Evolutionary conservation across 768 basidiomycete genomes (phyloP).

Genomic region (Exidia glandulosa): DNA sequence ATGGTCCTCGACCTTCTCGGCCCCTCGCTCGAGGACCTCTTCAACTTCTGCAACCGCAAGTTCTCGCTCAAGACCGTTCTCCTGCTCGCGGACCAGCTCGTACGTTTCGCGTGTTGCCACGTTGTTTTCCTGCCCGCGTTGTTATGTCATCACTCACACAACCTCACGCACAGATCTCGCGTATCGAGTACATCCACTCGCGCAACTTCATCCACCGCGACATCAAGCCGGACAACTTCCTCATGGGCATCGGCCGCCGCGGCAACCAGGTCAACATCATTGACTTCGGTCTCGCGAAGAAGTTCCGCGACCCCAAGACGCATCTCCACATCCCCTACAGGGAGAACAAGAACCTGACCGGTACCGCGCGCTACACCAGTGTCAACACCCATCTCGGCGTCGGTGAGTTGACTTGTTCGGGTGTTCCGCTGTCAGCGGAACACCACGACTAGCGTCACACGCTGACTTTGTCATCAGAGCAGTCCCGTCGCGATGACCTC

Average conservation of each 20-base stretch:
- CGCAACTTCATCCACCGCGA: conserved; percentile 93
- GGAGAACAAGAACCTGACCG: conserved; percentile 99
- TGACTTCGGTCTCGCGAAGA: conserved; percentile 97
- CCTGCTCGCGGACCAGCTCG: conserved; percentile 87
- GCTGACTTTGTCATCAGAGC: conserved; percentile 35
- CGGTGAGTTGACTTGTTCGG: conserved; percentile 11
- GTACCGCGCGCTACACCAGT: conserved; percentile 97
- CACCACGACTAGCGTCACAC: neutral
- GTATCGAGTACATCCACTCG: conserved; percentile 93
- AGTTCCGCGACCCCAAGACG: conserved; percentile 99
- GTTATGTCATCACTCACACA: neutral
- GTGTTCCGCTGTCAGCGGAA: neutral
- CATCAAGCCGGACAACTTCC: conserved; percentile 97
- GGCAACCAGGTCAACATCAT: conserved; percentile 99
- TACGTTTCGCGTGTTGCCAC: conserved; percentile 30
- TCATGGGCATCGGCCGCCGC: conserved; percentile 98
- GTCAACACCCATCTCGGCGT: conserved; percentile 99
- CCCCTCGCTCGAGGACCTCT: conserved; percentile 75
- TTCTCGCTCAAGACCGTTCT: conserved; percentile 93
- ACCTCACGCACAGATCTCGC: conserved; percentile 56
- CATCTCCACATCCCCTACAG: conserved; percentile 99
- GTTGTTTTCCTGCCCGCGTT: conserved; percentile 5
- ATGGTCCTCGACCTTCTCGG: conserved; percentile 98
- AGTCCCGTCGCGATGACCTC: conserved; percentile 94
- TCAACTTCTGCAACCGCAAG: conserved; percentile 82